Evolutionary conservation across 352 stramenopile species (phyloP).

Genomic region (Phytophthora pinifolia): DNA sequence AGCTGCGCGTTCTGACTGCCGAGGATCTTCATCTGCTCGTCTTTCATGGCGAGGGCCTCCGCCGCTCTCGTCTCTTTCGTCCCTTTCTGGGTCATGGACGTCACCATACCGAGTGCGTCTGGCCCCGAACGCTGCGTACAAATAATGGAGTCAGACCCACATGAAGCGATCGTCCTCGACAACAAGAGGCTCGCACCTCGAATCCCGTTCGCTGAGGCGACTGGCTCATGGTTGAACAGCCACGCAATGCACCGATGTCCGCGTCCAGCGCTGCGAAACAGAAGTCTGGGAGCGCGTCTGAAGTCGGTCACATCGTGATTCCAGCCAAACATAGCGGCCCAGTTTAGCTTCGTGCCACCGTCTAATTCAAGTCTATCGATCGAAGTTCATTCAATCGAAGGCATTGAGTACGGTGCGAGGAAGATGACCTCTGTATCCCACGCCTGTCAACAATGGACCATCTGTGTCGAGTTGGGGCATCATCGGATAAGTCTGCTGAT

Average conservation of each 20-base stretch:
- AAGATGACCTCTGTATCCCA: no score
- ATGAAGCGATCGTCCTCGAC: neutral
- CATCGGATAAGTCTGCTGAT: slow-evolving; percentile 11
- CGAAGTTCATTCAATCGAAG: neutral
- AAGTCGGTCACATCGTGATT: neutral
- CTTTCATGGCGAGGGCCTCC: slow-evolving; percentile 95
- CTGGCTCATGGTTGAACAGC: slow-evolving; percentile 27
- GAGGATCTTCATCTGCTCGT: slow-evolving; percentile 95
- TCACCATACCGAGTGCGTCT: slow-evolving; percentile 40
- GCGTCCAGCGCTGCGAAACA: no score
- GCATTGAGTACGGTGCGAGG: neutral
- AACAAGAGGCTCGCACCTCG: slow-evolving; percentile 16
- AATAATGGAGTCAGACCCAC: neutral
- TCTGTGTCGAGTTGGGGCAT: slow-evolving; percentile 6
- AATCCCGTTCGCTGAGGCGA: slow-evolving; percentile 15
- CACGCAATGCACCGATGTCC: neutral
- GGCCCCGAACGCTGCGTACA: slow-evolving; percentile 9
- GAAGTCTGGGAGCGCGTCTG: no score
- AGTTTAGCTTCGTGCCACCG: neutral
- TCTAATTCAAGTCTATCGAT: slow-evolving; percentile 15
- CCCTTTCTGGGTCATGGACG: slow-evolving; percentile 57
- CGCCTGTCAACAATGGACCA: slow-evolving; percentile 11
- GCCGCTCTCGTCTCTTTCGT: slow-evolving; percentile 88
- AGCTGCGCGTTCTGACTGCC: slow-evolving; percentile 91
- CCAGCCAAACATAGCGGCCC: slow-evolving; percentile 19